Evolutionary conservation across 805 yeast species (phyloP).

Genomic region (Lipomyces lipofer): DNA sequence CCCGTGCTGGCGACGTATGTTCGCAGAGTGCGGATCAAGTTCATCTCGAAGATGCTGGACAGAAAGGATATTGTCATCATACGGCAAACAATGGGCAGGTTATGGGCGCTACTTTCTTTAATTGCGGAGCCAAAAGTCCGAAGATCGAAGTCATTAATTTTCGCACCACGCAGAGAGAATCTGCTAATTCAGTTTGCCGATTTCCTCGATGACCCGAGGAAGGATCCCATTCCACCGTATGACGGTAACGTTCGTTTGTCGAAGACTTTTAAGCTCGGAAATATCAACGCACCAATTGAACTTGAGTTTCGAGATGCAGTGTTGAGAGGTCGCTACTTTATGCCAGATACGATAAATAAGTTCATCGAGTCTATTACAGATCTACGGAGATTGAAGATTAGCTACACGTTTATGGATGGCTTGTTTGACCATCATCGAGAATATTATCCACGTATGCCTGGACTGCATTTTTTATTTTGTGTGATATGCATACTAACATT

Average conservation of each 20-base stretch:
- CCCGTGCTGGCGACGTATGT: slow-evolving; percentile 11
- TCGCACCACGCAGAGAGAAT: neutral
- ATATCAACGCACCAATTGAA: slow-evolving; percentile 3
- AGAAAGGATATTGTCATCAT: neutral
- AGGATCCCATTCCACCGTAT: neutral
- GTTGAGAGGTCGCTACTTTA: neutral
- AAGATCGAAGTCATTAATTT: neutral
- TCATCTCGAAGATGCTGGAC: neutral
- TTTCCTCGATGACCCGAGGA: neutral
- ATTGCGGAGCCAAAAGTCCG: slow-evolving; percentile 5
- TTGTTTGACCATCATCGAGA: neutral
- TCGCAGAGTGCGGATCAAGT: neutral
- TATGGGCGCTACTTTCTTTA: slow-evolving; percentile 3
- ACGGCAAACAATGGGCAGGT: neutral
- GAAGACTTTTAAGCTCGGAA: neutral
- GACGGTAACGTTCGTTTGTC: neutral
- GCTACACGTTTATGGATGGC: neutral
- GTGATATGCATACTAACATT: no score
- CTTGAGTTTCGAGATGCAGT: neutral
- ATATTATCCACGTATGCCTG: slow-evolving; percentile 1
- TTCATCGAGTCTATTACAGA: neutral
- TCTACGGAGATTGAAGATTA: neutral
- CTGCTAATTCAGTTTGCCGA: neutral
- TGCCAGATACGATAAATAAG: neutral
- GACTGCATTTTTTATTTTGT: neutral